phyloP scores from a whole-genome alignment of 208 protist species.

The Trypanosoma theileri region DNA sequence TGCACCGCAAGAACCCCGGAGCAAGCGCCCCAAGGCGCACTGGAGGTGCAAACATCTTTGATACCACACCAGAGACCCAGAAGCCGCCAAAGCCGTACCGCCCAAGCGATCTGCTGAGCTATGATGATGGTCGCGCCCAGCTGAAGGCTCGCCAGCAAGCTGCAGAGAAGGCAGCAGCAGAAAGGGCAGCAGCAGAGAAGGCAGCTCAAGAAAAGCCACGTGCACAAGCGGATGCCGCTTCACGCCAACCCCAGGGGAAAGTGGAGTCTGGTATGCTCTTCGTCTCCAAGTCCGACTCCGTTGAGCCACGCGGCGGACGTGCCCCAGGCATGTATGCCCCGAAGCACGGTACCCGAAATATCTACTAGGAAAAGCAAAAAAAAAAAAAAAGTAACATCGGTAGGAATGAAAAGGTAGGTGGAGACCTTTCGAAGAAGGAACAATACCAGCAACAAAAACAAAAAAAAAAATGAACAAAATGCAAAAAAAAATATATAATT shows the following conservation, averaged over 20 bases:
- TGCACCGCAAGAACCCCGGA: slow-evolving; percentile 39
- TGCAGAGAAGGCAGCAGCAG: not conserved
- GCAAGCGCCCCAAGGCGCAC: slow-evolving; percentile 38
- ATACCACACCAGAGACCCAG: not conserved
- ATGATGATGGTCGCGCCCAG: slow-evolving; percentile 46
- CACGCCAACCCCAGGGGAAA: slow-evolving; percentile 26
- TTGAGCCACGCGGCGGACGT: slow-evolving; percentile 7
- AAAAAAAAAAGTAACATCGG: not conserved
- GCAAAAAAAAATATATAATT: not conserved
- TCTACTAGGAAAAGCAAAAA: slow-evolving; percentile 2
- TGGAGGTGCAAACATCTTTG: slow-evolving; percentile 9
- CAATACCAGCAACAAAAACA: slow-evolving; percentile 4
- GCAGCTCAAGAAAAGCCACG: not conserved
- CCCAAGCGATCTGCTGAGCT: slow-evolving; percentile 27
- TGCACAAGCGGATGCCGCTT: slow-evolving; percentile 17
- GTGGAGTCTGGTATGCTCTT: slow-evolving; percentile 46
- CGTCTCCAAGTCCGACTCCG: slow-evolving; percentile 16
- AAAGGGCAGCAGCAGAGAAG: not conserved
- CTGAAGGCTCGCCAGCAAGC: slow-evolving; percentile 18
- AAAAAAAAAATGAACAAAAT: slow-evolving; percentile 4
- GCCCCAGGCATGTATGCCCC: slow-evolving; percentile 22
- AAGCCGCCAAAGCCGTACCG: slow-evolving; percentile 4
- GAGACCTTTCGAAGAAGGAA: not conserved
- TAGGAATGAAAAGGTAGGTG: not conserved
- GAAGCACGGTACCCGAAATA: not conserved